Conservation (phyloP, 176 grass and related monocot genomes). For the Leersia perrieri region DNA sequence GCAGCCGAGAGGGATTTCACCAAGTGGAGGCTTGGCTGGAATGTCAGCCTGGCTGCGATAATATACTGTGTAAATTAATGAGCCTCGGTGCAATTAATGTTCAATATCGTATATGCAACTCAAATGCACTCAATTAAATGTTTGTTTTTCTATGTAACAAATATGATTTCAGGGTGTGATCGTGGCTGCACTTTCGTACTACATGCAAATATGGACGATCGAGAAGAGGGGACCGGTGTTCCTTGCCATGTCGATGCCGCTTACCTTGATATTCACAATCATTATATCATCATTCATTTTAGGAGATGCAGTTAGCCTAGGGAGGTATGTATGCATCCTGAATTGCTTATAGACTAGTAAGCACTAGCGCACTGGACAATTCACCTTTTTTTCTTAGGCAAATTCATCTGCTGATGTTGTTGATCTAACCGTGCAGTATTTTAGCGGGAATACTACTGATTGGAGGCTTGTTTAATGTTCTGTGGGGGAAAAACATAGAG, state of each 20-base stretch:
- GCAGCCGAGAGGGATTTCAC: slow-evolving; percentile 55
- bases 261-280: slow-evolving; percentile 64
- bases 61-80: slow-evolving; percentile 47
- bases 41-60: slow-evolving; percentile 45
- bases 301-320: slow-evolving; percentile 62
- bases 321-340: slow-evolving; percentile 34
- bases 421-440: not conserved
- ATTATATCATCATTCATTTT: slow-evolving; percentile 47
- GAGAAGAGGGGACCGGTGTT: slow-evolving; percentile 67
- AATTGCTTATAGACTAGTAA: not conserved
- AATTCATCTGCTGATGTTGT: not conserved
- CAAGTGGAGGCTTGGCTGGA: slow-evolving; percentile 57
- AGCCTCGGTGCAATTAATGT: not conserved
- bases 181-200: slow-evolving; percentile 58
- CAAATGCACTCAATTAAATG: not conserved
- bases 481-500: not conserved
- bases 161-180: slow-evolving; percentile 45
- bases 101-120: not conserved
- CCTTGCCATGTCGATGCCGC: slow-evolving; percentile 68
- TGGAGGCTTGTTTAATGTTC: not conserved
- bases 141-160: not conserved
- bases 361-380: not conserved
- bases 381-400: not conserved
- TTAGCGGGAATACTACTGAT: not conserved
- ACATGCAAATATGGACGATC: slow-evolving; percentile 78